Conservation (phyloP, 2,329 filamentous ascomycete genomes). For the Trichoderma cornu-damae region DNA sequence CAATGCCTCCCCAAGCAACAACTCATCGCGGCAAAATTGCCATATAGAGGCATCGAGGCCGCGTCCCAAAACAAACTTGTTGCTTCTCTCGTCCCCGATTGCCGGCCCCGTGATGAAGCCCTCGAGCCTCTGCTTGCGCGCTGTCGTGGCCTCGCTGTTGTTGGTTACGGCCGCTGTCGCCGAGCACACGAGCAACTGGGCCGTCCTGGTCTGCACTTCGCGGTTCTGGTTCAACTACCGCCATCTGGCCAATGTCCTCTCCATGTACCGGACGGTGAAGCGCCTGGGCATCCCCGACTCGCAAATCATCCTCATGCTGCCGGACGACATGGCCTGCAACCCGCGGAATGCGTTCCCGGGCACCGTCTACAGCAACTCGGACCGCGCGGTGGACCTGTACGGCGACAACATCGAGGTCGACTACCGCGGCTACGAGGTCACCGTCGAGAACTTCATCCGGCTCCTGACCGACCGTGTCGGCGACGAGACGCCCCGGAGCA, state of each 20-base stretch:
- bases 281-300: slow-evolving; percentile 95
- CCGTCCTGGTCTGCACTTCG: slow-evolving; percentile 95
- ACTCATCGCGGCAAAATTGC: too few relatives aligned
- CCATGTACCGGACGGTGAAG: slow-evolving; percentile 96
- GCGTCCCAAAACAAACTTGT: too few relatives aligned
- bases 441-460: slow-evolving; percentile 97
- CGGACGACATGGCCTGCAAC: slow-evolving; percentile 99
- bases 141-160: slow-evolving; percentile 45
- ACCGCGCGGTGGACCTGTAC: slow-evolving; percentile 91
- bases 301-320: slow-evolving; percentile 99
- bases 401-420: slow-evolving; percentile 99
- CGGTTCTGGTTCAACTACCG: slow-evolving; percentile 99
- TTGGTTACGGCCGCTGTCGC: slow-evolving; percentile 47
- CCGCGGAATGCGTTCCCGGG: slow-evolving; percentile 96
- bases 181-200: slow-evolving; percentile 98
- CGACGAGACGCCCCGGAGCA: slow-evolving; percentile 90
- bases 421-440: slow-evolving; percentile 96
- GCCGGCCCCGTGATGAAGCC: slow-evolving; percentile 49
- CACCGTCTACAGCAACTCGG: slow-evolving; percentile 96
- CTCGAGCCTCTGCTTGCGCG: slow-evolving; percentile 40
- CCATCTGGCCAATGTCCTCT: slow-evolving; percentile 94
- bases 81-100: too few relatives aligned
- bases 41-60: too few relatives aligned
- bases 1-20: too few relatives aligned
- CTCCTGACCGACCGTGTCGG: slow-evolving; percentile 90